Percentiles rank a stretch among this genome's conserved stretches.
These are phyloP conservation scores for Mortierella sp. DNA, from an alignment of 371 early-diverging fungal species.

Conservation along the genomic window DNA sequence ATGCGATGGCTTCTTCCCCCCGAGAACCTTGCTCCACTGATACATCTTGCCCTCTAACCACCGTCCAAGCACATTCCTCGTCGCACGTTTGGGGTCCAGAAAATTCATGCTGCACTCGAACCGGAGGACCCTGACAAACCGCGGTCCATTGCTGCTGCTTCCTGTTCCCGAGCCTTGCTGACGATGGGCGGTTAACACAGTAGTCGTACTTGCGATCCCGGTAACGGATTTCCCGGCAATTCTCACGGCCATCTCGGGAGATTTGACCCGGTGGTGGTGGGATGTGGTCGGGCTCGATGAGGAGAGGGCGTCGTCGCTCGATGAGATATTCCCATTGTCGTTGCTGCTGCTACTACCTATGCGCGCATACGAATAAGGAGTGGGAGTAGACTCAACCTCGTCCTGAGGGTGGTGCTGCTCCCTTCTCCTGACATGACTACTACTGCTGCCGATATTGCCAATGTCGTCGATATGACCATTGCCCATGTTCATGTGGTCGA, in stretches of 20 bases:
- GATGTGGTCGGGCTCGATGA: not conserved
- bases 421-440: not conserved
- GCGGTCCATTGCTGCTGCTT: slow-evolving; percentile 20
- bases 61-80: slow-evolving; percentile 45
- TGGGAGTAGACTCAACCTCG: not conserved
- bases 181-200: too few species aligned
- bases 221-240: not conserved
- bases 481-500: not conserved
- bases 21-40: slow-evolving; percentile 46
- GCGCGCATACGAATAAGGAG: not conserved
- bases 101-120: slow-evolving; percentile 58
- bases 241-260: slow-evolving; percentile 2
- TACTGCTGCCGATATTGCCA: not conserved
- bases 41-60: slow-evolving; percentile 51
- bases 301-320: not conserved
- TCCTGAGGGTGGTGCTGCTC: not conserved
- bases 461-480: too few species aligned
- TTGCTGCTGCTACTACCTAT: not conserved
- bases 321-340: not conserved
- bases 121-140: slow-evolving; percentile 26
- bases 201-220: not conserved
- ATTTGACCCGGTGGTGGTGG: not conserved
- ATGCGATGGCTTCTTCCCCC: slow-evolving; percentile 12
- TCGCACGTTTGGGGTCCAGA: slow-evolving; percentile 47
- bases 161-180: not conserved